These are phyloP conservation scores for apple (Malus domestica) DNA, from an alignment of 306 rosid species.

Conservation along the genomic window ASM211411v1 NC_041802.1:8364001-8364500, in stretches of 20 bases:
- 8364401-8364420: constrained; percentile 31
- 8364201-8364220: neutral
- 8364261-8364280: neutral
- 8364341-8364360: constrained; percentile 8
- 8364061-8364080: neutral
- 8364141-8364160: neutral
- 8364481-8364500: constrained; percentile 46
- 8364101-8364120: neutral
- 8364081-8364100: neutral
- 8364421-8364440: constrained; percentile 15
- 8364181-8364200: neutral
- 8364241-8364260: neutral
- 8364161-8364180: neutral
- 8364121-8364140: neutral
- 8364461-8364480: constrained; percentile 36
- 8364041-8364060: fast-evolving
- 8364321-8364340: neutral
- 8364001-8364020: fast-evolving
- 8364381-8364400: neutral
- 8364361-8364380: constrained; percentile 2
- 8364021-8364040: fast-evolving
- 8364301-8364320: neutral
- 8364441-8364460: constrained; percentile 37
- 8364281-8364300: neutral
- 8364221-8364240: neutral